Conservation (phyloP, 805 yeast species). For the Nakazawaea pomicola region DNA sequence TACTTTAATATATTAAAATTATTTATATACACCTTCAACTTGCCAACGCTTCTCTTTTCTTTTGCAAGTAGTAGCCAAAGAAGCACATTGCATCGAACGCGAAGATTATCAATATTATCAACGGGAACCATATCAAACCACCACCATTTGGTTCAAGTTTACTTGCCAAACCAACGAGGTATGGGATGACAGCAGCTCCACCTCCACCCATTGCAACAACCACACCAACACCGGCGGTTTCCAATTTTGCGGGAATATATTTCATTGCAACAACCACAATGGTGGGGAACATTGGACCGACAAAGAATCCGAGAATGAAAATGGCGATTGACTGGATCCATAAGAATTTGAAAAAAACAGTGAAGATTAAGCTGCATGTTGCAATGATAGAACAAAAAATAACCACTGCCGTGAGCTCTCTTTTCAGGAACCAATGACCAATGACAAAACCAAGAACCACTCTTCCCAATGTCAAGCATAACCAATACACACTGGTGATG, state of each 20-base stretch:
- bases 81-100: constrained; percentile 17
- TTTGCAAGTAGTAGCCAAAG: background rate
- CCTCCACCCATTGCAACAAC: constrained; percentile 78
- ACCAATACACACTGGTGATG: constrained; percentile 48
- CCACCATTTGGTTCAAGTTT: constrained; percentile 24
- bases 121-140: constrained; percentile 29
- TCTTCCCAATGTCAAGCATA: constrained; percentile 45
- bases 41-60: background rate
- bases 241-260: constrained; percentile 53
- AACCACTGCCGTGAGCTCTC: constrained; percentile 35
- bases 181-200: constrained; percentile 77
- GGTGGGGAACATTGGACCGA: constrained; percentile 62
- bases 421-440: constrained; percentile 35
- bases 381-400: constrained; percentile 32
- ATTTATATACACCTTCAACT: too few relatives aligned
- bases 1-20: too few relatives aligned
- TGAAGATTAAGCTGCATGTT: constrained; percentile 28
- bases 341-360: constrained; percentile 20
- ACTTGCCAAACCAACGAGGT: constrained; percentile 48
- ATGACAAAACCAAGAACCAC: constrained; percentile 43
- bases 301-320: constrained; percentile 39
- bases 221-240: constrained; percentile 66
- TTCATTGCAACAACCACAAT: constrained; percentile 61
- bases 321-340: constrained; percentile 30
- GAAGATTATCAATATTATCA: constrained; percentile 19